phyloP scores from a whole-genome alignment of 2,329 filamentous ascomycete genomes.

The Aspergillus pseudoviridinutans region DNA sequence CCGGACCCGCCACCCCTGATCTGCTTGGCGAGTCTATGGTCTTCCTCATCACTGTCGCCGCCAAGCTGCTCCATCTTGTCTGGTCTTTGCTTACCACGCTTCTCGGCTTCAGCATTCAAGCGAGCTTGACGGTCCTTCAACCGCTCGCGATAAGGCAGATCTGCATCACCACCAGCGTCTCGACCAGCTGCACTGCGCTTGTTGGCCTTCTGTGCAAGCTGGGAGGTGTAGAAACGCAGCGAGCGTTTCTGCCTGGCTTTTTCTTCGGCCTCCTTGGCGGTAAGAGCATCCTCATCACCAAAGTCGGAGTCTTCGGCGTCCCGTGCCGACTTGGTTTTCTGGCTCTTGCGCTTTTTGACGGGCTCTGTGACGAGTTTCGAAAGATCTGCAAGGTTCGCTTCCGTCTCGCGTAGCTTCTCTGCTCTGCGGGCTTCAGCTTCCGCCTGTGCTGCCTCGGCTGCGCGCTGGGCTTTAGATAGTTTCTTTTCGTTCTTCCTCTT shows the following conservation, averaged over 20 bases:
- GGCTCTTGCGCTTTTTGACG: conserved; percentile 43
- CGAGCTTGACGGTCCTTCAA: conserved; percentile 80
- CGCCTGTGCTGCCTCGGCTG: conserved; percentile 51
- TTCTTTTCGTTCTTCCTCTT: conserved; percentile 35
- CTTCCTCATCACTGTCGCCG: conserved; percentile 65
- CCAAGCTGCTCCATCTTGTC: conserved; percentile 65
- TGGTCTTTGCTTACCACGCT: conserved; percentile 64
- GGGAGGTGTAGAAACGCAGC: conserved; percentile 95
- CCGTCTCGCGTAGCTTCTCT: conserved; percentile 52
- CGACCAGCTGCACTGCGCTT: conserved; percentile 63
- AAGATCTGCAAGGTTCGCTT: conserved; percentile 71
- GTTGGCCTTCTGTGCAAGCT: conserved; percentile 91
- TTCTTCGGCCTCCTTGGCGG: conserved; percentile 73
- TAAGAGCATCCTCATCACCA: conserved; percentile 80
- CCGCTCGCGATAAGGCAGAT: conserved; percentile 80
- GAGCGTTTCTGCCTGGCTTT: conserved; percentile 89
- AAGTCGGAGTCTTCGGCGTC: conserved; percentile 74
- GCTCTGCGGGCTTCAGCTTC: conserved; percentile 52
- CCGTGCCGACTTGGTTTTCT: conserved; percentile 30
- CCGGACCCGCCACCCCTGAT: conserved; percentile 38
- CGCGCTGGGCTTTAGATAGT: conserved; percentile 47
- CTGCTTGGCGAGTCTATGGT: conserved; percentile 52
- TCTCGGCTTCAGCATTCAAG: conserved; percentile 83
- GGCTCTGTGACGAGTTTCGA: conserved; percentile 55
- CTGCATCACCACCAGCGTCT: conserved; percentile 55